These are phyloP conservation scores for Acanthamoeba quina DNA, from an alignment of 208 protist genomes.

Conservation along the genomic window DNA sequence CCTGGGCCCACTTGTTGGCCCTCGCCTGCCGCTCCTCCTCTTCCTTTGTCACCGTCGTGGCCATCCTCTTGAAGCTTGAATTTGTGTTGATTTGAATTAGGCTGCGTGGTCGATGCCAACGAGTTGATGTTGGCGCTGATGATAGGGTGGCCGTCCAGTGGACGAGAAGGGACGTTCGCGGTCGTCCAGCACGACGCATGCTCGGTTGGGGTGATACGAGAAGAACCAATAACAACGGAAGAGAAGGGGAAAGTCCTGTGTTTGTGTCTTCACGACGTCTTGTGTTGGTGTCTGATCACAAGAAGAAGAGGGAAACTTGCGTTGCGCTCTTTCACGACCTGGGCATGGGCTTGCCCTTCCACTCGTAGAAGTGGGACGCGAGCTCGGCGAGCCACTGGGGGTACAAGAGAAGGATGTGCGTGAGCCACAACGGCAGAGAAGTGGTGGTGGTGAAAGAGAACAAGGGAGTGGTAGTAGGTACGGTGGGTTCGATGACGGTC, in stretches of 20 bases:
- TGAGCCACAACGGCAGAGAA: too few relatives aligned
- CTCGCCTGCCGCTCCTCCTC: neutral
- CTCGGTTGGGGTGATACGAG: too few relatives aligned
- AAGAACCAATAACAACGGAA: too few relatives aligned
- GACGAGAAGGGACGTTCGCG: neutral
- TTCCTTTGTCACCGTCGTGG: neutral
- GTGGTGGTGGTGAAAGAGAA: conserved; percentile 23
- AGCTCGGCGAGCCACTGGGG: conserved; percentile 88
- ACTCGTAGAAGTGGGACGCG: conserved; percentile 88
- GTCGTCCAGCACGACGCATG: neutral
- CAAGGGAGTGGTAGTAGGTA: neutral
- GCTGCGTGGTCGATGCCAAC: neutral
- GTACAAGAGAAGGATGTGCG: neutral
- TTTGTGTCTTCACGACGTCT: neutral
- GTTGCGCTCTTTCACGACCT: neutral
- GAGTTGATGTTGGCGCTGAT: neutral
- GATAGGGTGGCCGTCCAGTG: neutral
- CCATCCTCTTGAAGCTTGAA: neutral
- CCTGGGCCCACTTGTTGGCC: neutral
- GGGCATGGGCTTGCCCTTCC: conserved; percentile 73
- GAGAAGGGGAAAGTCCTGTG: too few relatives aligned
- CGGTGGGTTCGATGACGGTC: conserved; percentile 85
- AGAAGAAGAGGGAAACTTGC: neutral
- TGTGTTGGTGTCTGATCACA: neutral
- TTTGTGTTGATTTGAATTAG: neutral